Conservation (phyloP, 2,329 filamentous ascomycete genomes). For the Phaeosphaeriaceae sp. region DNA sequence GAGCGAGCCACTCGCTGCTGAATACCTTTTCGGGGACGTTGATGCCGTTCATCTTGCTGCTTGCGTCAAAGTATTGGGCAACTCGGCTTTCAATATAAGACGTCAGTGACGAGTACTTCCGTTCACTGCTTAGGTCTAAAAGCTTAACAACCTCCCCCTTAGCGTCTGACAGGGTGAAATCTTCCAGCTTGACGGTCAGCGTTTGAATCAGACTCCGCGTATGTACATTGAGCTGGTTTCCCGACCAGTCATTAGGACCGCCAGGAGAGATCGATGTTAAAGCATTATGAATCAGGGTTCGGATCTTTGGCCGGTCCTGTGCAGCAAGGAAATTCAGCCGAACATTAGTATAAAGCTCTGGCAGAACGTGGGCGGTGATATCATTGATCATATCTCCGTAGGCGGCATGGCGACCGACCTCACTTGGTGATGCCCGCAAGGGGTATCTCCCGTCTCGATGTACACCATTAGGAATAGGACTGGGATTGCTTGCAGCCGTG, state of each 20-base stretch:
- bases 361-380: background rate
- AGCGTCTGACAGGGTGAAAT: background rate
- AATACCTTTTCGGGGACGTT: background rate
- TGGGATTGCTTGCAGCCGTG: background rate
- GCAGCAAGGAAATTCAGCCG: background rate
- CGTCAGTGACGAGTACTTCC: background rate
- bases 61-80: background rate
- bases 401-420: background rate
- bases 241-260: background rate
- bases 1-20: constrained; percentile 3
- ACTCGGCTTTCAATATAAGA: background rate
- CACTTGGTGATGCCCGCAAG: background rate
- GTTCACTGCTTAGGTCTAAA: background rate
- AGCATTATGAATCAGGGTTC: background rate
- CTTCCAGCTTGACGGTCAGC: background rate
- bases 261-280: background rate
- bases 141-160: background rate
- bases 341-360: background rate
- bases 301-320: background rate
- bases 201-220: background rate
- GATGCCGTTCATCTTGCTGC: background rate
- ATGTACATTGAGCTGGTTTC: background rate
- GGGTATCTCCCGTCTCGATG: background rate
- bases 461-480: background rate
- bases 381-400: background rate